phyloP scores from a whole-genome alignment of 2,329 filamentous ascomycete species.

The Paraphoma sp. region DNA sequence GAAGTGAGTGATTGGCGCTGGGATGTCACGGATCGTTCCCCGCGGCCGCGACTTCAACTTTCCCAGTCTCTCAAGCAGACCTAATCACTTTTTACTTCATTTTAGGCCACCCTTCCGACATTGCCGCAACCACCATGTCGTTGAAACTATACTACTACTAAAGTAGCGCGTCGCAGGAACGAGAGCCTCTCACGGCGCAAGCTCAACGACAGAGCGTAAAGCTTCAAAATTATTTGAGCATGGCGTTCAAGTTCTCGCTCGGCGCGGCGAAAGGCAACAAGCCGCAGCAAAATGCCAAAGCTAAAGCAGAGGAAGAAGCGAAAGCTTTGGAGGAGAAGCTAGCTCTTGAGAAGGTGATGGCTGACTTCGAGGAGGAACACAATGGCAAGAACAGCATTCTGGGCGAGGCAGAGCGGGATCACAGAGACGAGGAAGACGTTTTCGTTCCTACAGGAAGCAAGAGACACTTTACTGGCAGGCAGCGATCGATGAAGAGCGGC shows the following conservation, averaged over 20 bases:
- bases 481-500: conserved; percentile 40
- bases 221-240: conserved; percentile 5
- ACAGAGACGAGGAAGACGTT: conserved; percentile 28
- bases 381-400: conserved; percentile 30
- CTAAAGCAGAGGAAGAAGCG: conserved; percentile 38
- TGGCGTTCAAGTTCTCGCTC: conserved; percentile 41
- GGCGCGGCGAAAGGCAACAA: conserved; percentile 32
- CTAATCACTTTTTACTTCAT: too few species aligned
- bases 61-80: background rate
- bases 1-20: conserved; percentile 14
- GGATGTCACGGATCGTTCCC: conserved; percentile 8
- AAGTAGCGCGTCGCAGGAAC: too few species aligned
- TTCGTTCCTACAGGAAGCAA: conserved; percentile 39
- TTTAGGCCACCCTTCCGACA: too few species aligned
- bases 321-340: conserved; percentile 41
- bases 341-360: conserved; percentile 39
- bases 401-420: conserved; percentile 27
- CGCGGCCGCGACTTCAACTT: conserved; percentile 13
- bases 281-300: conserved; percentile 31
- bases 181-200: too few species aligned
- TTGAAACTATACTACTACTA: too few species aligned
- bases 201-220: background rate
- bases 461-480: conserved; percentile 38
- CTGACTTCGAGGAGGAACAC: conserved; percentile 40
- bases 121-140: too few species aligned